phyloP scores from a whole-genome alignment of 2,329 filamentous ascomycete genomes.

The Aureobasidium sp. region DNA sequence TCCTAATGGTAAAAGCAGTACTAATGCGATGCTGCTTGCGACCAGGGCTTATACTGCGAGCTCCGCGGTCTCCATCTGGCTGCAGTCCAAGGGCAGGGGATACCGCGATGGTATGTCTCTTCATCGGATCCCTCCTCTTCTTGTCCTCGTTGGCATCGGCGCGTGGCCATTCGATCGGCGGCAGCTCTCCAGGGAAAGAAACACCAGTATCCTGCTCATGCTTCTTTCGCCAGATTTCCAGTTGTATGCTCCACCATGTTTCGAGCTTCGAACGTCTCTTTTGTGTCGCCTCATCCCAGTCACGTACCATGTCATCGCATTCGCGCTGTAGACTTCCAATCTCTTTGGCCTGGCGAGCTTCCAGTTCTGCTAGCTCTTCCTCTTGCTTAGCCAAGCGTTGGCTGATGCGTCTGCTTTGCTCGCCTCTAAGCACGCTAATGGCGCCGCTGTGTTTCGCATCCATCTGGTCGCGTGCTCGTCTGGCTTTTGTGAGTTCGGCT shows the following conservation, averaged over 20 bases:
- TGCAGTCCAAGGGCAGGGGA: neutral
- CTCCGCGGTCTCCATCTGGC: neutral
- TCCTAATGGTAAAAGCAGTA: slow-evolving; percentile 4
- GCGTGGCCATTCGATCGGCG: neutral
- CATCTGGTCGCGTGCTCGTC: slow-evolving; percentile 29
- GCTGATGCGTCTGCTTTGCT: slow-evolving; percentile 33
- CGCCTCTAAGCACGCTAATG: slow-evolving; percentile 38
- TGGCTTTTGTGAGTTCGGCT: slow-evolving; percentile 34
- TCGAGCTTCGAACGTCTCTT: slow-evolving; percentile 6
- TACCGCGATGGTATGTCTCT: neutral
- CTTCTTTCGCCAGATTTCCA: slow-evolving; percentile 14
- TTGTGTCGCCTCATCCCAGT: slow-evolving; percentile 5
- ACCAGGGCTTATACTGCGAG: neutral
- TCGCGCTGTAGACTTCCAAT: slow-evolving; percentile 11
- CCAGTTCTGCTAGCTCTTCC: slow-evolving; percentile 29
- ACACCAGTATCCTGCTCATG: neutral
- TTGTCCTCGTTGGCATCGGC: neutral
- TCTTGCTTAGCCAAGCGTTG: slow-evolving; percentile 30
- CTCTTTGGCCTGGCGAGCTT: slow-evolving; percentile 25
- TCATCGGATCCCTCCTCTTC: neutral
- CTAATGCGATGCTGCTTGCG: slow-evolving; percentile 7
- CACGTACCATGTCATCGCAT: neutral
- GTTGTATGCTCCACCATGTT: slow-evolving; percentile 14
- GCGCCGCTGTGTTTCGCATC: slow-evolving; percentile 34
- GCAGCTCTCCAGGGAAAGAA: neutral